These are phyloP conservation scores for Carex littledalei DNA, from an alignment of 176 grass and related monocot species.

Conservation along the genomic window DNA sequence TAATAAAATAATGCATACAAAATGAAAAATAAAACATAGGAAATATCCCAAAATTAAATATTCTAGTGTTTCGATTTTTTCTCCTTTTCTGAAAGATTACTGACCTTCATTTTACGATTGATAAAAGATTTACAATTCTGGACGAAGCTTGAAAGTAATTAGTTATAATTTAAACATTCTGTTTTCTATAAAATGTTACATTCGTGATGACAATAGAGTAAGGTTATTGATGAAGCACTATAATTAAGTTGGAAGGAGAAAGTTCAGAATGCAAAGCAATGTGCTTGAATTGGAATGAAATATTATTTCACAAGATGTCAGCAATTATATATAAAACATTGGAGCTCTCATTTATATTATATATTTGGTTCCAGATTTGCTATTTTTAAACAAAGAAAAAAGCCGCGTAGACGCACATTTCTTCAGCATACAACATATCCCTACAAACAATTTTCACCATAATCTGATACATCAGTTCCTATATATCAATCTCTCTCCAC, in stretches of 20 bases:
- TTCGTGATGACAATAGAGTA: not conserved
- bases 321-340: not conserved
- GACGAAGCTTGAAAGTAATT: not conserved
- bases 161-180: not conserved
- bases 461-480: not conserved
- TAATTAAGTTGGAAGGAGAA: not conserved
- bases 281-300: not conserved
- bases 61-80: not conserved
- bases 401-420: not conserved
- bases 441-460: not conserved
- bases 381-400: constrained; percentile 10
- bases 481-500: not conserved
- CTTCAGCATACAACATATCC: not conserved
- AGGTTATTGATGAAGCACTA: not conserved
- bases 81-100: no score
- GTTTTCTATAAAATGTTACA: not conserved
- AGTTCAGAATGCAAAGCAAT: not conserved
- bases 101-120: not conserved
- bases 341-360: not conserved
- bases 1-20: no score
- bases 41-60: not conserved
- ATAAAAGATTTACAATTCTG: not conserved
- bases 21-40: no score
- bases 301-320: not conserved
- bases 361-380: not conserved